phyloP scores from a whole-genome alignment of 2,329 filamentous ascomycete species.

The Biscogniauxia mediterranea region DNA sequence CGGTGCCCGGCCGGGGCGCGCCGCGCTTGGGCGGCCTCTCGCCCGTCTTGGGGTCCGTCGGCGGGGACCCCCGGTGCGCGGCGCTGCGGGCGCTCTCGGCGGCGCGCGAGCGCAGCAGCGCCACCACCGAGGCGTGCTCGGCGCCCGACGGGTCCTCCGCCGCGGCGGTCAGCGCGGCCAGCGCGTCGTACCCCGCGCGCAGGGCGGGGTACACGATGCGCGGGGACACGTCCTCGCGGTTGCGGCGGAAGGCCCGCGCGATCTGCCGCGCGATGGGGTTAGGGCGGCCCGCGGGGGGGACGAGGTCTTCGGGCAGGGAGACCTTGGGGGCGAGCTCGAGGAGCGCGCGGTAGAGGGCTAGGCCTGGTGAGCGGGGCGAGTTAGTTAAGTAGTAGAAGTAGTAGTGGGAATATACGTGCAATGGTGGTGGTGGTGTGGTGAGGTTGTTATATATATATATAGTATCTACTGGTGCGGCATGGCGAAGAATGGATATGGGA shows the following conservation, averaged over 20 bases:
- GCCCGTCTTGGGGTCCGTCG: too few species aligned
- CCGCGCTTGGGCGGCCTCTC: slow-evolving; percentile 10
- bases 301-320: slow-evolving; percentile 49
- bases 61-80: too few species aligned
- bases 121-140: slow-evolving; percentile 42
- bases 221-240: slow-evolving; percentile 55
- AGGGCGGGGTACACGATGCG: slow-evolving; percentile 62
- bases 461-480: too few species aligned
- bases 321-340: slow-evolving; percentile 56
- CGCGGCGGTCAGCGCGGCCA: slow-evolving; percentile 23
- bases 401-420: too few species aligned
- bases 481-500: background rate
- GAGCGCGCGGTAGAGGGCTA: slow-evolving; percentile 72
- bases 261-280: slow-evolving; percentile 58
- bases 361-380: slow-evolving; percentile 41
- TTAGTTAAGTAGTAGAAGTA: slow-evolving; percentile 1
- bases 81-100: slow-evolving; percentile 21
- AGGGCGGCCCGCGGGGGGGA: slow-evolving; percentile 27
- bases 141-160: slow-evolving; percentile 14
- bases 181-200: slow-evolving; percentile 58
- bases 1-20: slow-evolving; percentile 19
- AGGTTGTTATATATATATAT: background rate
- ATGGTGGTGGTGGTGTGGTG: too few species aligned
- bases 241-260: slow-evolving; percentile 60
- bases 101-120: slow-evolving; percentile 41